phyloP scores from a whole-genome alignment of 306 rosid species.

The Gastrolobium bilobum region DNA sequence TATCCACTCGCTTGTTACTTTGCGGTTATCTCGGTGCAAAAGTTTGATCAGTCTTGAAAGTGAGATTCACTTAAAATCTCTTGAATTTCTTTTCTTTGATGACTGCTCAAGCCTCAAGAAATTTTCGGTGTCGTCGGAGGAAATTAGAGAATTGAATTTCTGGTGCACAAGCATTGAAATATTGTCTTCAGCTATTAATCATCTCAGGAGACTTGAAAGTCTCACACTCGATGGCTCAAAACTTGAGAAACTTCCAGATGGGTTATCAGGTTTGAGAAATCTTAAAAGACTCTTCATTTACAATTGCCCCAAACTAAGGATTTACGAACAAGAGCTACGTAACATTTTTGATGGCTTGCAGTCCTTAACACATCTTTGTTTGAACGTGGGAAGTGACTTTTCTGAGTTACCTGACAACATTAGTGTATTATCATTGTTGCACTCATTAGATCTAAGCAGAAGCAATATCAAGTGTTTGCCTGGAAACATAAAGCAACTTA shows the following conservation, averaged over 20 bases:
- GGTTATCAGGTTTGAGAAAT: too few relatives aligned
- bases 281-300: too few relatives aligned
- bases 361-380: too few relatives aligned
- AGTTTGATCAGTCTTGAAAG: neutral
- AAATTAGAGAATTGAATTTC: neutral
- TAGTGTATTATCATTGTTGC: neutral
- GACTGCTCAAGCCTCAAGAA: neutral
- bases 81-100: accelerated
- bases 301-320: too few relatives aligned
- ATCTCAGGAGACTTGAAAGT: too few relatives aligned
- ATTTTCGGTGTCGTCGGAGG: neutral
- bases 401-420: neutral
- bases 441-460: neutral
- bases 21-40: neutral
- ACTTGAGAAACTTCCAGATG: neutral
- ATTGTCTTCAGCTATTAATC: neutral
- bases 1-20: neutral
- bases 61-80: constrained; percentile 5
- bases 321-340: too few relatives aligned
- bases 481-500: constrained; percentile 6
- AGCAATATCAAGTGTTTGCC: constrained; percentile 20
- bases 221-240: neutral
- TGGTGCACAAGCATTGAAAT: accelerated
- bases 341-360: too few relatives aligned
- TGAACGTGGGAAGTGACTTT: too few relatives aligned